These are phyloP conservation scores for Myrica gale DNA, from an alignment of 306 rosid species.

Conservation along the genomic window DNA sequence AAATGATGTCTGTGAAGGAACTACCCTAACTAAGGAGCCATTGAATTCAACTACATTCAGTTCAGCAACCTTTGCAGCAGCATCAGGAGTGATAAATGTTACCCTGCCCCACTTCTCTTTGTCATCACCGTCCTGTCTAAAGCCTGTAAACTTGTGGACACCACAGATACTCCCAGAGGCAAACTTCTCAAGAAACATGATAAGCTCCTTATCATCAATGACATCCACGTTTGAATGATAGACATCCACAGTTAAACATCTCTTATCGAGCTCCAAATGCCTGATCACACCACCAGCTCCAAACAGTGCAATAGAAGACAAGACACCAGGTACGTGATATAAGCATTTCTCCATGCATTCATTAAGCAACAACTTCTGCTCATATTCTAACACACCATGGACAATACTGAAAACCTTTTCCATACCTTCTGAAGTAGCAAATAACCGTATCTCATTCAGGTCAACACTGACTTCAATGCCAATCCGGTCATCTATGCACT, in stretches of 20 bases:
- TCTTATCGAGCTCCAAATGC: conserved; percentile 83
- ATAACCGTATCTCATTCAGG: conserved; percentile 56
- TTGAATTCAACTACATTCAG: conserved; percentile 47
- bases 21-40: conserved; percentile 57
- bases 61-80: conserved; percentile 58
- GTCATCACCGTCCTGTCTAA: conserved; percentile 47
- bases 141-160: conserved; percentile 52
- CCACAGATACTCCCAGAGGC: conserved; percentile 59
- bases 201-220: conserved; percentile 69
- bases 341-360: conserved; percentile 81
- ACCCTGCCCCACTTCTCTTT: conserved; percentile 62
- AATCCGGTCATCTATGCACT: conserved; percentile 60
- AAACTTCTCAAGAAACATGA: conserved; percentile 64
- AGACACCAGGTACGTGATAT: conserved; percentile 60
- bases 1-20: conserved; percentile 51
- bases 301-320: conserved; percentile 71
- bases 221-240: conserved; percentile 48
- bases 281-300: conserved; percentile 92
- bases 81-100: conserved; percentile 78
- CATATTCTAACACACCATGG: conserved; percentile 52
- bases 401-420: conserved; percentile 42
- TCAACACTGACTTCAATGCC: conserved; percentile 60
- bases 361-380: conserved; percentile 48
- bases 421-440: conserved; percentile 59
- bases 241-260: conserved; percentile 70